These are phyloP conservation scores for Ploettnerulaceae sp. DNA, from an alignment of 2,329 filamentous ascomycete species.

Conservation along the genomic window DNA sequence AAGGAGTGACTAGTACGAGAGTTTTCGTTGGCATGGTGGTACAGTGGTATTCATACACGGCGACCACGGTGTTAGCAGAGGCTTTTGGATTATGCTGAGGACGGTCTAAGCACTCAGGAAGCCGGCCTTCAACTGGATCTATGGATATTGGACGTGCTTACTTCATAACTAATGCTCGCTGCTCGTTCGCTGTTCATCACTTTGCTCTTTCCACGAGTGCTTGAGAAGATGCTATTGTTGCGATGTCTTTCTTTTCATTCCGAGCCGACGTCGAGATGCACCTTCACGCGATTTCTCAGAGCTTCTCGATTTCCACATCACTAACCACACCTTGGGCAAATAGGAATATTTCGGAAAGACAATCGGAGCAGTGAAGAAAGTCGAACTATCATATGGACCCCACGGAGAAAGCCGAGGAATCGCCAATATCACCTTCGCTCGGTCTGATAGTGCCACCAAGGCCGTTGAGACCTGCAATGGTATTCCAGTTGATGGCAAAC, in stretches of 20 bases:
- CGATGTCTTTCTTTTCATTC: constrained; percentile 32
- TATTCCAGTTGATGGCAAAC: constrained; percentile 80
- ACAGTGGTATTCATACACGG: not conserved
- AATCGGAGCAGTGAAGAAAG: constrained; percentile 85
- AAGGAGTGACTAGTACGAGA: too few relatives aligned
- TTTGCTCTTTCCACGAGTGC: constrained; percentile 20
- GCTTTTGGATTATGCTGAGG: too few relatives aligned
- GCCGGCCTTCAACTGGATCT: not conserved
- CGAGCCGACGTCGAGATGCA: constrained; percentile 30
- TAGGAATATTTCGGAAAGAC: constrained; percentile 96
- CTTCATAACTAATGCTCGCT: constrained; percentile 44
- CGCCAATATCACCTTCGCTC: constrained; percentile 81
- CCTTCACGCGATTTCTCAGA: constrained; percentile 25
- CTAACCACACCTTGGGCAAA: constrained; percentile 60
- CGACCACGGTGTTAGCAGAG: too few relatives aligned
- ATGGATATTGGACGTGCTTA: constrained; percentile 14
- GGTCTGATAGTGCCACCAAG: constrained; percentile 75
- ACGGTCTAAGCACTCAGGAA: not conserved
- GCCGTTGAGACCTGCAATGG: constrained; percentile 83
- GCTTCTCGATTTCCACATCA: constrained; percentile 45
- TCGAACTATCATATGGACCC: constrained; percentile 88
- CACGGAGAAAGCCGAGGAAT: constrained; percentile 88
- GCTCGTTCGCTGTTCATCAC: constrained; percentile 54
- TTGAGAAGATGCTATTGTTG: constrained; percentile 15
- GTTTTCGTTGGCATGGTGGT: not conserved